phyloP scores from a whole-genome alignment of 73 alveolate genomes.

The Tetrahymena borealis region DNA sequence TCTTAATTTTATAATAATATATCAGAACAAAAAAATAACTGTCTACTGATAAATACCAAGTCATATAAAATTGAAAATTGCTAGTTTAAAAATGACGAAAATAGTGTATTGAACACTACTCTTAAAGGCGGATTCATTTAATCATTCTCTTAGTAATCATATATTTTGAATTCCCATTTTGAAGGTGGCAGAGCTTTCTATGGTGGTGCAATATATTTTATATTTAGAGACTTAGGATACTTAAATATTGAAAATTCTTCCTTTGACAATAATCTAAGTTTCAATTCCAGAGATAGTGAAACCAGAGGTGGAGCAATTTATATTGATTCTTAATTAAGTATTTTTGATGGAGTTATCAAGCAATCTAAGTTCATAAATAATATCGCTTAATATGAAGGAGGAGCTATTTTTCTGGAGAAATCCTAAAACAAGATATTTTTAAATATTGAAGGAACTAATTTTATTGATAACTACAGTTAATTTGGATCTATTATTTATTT shows the following conservation, averaged over 20 bases:
- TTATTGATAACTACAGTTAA: neutral
- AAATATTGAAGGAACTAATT: neutral
- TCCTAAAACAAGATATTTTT: neutral
- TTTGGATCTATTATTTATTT: neutral
- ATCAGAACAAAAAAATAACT: neutral
- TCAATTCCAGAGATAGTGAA: neutral
- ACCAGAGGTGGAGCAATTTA: neutral
- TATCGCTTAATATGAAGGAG: neutral
- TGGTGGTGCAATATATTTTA: neutral
- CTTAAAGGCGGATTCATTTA: neutral
- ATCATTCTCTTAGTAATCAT: neutral
- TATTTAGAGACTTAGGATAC: neutral
- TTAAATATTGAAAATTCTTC: neutral
- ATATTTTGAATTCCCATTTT: neutral
- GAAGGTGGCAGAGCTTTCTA: neutral
- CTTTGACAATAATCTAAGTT: neutral
- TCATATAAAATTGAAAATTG: neutral
- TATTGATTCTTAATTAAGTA: neutral
- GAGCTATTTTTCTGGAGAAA: neutral
- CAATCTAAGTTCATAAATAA: neutral
- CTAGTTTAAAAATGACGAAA: neutral
- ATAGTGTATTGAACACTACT: neutral
- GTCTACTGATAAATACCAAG: neutral
- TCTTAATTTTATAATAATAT: neutral
- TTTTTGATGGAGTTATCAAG: neutral